Conservation (phyloP, 352 stramenopile species). For the Globisporangium lucens region DNA sequence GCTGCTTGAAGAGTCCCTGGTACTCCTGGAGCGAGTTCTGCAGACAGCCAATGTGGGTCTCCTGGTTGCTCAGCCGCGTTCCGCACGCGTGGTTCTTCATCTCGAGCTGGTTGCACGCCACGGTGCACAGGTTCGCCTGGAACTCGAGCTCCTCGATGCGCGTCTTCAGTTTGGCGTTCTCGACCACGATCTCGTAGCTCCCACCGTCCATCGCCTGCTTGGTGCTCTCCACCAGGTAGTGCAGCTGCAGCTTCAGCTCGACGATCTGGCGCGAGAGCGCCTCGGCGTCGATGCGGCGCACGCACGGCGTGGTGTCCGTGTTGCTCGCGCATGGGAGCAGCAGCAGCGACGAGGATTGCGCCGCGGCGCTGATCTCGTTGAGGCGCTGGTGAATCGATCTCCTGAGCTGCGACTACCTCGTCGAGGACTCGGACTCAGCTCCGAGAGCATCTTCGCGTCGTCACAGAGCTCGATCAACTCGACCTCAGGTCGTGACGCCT, state of each 20-base stretch:
- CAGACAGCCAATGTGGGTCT: slow-evolving; percentile 67
- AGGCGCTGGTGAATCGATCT: not conserved
- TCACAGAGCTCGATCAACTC: slow-evolving; percentile 4
- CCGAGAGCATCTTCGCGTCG: not conserved
- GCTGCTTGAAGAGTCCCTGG: slow-evolving; percentile 76
- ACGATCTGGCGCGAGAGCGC: slow-evolving; percentile 64
- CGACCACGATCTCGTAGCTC: slow-evolving; percentile 55
- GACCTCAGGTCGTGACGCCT: slow-evolving; percentile 18
- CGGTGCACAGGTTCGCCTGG: slow-evolving; percentile 55
- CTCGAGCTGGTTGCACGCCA: slow-evolving; percentile 56
- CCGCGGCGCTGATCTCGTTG: not conserved
- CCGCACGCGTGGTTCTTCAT: slow-evolving; percentile 71
- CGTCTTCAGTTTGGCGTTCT: slow-evolving; percentile 71
- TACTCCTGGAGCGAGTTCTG: slow-evolving; percentile 80
- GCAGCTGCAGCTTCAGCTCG: slow-evolving; percentile 72
- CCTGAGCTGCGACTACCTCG: not conserved
- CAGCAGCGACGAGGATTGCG: not conserved
- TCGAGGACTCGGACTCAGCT: slow-evolving; percentile 2
- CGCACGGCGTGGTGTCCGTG: slow-evolving; percentile 29
- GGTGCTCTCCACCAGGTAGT: slow-evolving; percentile 66
- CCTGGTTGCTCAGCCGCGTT: slow-evolving; percentile 67
- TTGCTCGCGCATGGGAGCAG: slow-evolving; percentile 3
- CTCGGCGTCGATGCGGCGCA: slow-evolving; percentile 57
- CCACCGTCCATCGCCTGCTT: slow-evolving; percentile 58
- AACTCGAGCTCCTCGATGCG: slow-evolving; percentile 73